These are phyloP conservation scores for Neonectria punicea DNA, from an alignment of 2,329 filamentous ascomycete species.

Conservation along the genomic window DNA sequence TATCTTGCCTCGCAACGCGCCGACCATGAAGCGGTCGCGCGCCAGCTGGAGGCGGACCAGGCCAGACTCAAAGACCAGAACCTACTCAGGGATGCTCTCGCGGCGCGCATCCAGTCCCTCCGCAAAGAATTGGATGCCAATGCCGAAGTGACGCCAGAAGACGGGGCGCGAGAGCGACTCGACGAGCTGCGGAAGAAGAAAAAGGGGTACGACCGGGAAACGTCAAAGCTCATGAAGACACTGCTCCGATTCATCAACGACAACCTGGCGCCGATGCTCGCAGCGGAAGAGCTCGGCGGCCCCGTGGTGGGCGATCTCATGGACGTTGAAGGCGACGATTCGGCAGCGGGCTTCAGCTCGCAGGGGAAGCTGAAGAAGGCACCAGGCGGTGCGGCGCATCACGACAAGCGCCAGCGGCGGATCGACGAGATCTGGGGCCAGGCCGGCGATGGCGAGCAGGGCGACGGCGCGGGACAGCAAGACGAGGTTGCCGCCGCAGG, in stretches of 20 bases:
- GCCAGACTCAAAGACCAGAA: constrained; percentile 64
- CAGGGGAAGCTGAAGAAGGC: constrained; percentile 66
- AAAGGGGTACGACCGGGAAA: constrained; percentile 68
- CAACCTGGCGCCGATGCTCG: constrained; percentile 78
- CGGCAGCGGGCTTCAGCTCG: constrained; percentile 68
- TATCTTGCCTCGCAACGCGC: constrained; percentile 62
- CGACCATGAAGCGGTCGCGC: constrained; percentile 55
- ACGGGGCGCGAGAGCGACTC: constrained; percentile 72
- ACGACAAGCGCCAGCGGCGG: constrained; percentile 66
- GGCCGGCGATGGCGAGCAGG: constrained; percentile 27
- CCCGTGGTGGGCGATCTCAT: constrained; percentile 82
- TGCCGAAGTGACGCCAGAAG: constrained; percentile 67
- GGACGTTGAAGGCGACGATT: constrained; percentile 69
- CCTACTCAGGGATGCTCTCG: constrained; percentile 63
- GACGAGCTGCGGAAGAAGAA: constrained; percentile 69
- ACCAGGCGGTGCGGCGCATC: constrained; percentile 50
- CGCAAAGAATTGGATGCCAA: constrained; percentile 66
- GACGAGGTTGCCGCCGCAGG: constrained; percentile 63
- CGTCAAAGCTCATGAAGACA: constrained; percentile 68
- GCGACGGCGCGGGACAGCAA: constrained; percentile 43
- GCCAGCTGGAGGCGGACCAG: constrained; percentile 62
- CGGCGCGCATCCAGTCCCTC: constrained; percentile 68
- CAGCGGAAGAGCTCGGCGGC: constrained; percentile 84
- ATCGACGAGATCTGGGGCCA: constrained; percentile 73
- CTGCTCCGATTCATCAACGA: constrained; percentile 78